A percentile compares a stretch with the other conserved stretches of the same genome.
These are phyloP conservation scores for Urostyla sp. DNA, from an alignment of 73 alveolate genomes.

Conservation along the genomic window DNA sequence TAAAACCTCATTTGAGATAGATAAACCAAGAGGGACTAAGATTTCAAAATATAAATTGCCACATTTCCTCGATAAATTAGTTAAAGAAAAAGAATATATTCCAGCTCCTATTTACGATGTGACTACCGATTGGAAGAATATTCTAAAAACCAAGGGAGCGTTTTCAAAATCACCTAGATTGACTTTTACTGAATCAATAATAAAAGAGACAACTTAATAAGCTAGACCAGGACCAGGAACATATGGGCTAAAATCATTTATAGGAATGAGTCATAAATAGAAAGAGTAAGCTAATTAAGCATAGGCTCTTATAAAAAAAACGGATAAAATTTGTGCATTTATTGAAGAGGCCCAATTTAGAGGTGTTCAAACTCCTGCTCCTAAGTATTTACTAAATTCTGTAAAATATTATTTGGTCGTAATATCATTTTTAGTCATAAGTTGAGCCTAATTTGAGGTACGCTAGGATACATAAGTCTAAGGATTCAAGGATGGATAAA, in stretches of 20 bases:
- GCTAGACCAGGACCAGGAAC: slow-evolving; percentile 47
- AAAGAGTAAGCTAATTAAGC: slow-evolving; percentile 6
- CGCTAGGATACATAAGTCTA: slow-evolving; percentile 25
- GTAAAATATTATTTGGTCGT: background rate
- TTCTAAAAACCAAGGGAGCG: slow-evolving; percentile 6
- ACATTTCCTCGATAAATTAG: slow-evolving; percentile 20
- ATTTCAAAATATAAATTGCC: slow-evolving; percentile 13
- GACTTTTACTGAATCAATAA: slow-evolving; percentile 20
- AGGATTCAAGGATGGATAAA: slow-evolving; percentile 41
- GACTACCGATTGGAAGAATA: slow-evolving; percentile 16
- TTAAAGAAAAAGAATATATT: slow-evolving; percentile 6
- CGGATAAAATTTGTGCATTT: slow-evolving; percentile 38
- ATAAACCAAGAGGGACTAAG: slow-evolving; percentile 38
- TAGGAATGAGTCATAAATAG: background rate
- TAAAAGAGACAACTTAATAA: background rate
- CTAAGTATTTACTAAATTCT: slow-evolving; percentile 24
- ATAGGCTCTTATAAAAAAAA: too few relatives aligned
- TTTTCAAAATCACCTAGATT: slow-evolving; percentile 35
- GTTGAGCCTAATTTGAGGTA: slow-evolving; percentile 33
- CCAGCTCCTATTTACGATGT: slow-evolving; percentile 42
- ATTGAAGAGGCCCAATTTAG: slow-evolving; percentile 40
- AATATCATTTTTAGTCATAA: background rate
- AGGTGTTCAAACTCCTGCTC: slow-evolving; percentile 22
- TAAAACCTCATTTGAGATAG: background rate
- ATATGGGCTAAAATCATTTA: background rate